Percentiles rank a stretch among this genome's conserved stretches.
Conservation (phyloP, 768 basidiomycete species). For the Ephemerocybe angulata region DNA sequence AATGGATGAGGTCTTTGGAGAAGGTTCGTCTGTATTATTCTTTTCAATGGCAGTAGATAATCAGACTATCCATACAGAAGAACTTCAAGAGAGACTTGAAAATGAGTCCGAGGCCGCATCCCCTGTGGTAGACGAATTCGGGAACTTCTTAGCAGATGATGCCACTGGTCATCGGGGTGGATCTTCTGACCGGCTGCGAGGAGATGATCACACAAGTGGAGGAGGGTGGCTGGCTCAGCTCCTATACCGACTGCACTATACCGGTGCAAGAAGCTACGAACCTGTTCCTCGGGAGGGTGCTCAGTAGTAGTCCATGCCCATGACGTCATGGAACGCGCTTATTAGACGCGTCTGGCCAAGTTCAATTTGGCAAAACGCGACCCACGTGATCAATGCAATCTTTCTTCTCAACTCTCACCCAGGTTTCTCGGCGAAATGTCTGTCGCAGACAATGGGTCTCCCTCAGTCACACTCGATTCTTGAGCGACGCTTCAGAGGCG, state of each 20-base stretch:
- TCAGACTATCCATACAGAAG: conserved; percentile 15
- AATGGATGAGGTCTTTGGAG: conserved; percentile 87
- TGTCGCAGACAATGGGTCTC: conserved; percentile 5
- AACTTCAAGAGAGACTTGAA: conserved; percentile 58
- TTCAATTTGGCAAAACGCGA: neutral
- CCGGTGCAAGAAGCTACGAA: neutral
- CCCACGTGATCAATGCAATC: conserved; percentile 2
- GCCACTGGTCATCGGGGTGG: too few species aligned
- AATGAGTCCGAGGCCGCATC: conserved; percentile 62
- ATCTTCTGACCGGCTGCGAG: neutral
- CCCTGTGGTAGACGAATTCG: neutral
- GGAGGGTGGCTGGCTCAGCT: neutral
- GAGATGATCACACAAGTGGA: neutral
- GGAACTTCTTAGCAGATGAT: neutral
- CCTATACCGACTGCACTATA: neutral
- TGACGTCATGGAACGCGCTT: neutral
- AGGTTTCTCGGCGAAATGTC: neutral
- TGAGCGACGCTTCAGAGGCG: conserved; percentile 14
- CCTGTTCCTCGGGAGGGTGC: neutral
- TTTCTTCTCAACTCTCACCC: conserved; percentile 2
- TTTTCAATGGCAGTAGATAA: neutral
- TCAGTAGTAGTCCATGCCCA: neutral
- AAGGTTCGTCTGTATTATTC: conserved; percentile 47
- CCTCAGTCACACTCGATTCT: conserved; percentile 8
- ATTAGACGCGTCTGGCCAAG: neutral